Conservation (phyloP, 2,329 filamentous ascomycete genomes). For the Trichoderma asperellum region DNA sequence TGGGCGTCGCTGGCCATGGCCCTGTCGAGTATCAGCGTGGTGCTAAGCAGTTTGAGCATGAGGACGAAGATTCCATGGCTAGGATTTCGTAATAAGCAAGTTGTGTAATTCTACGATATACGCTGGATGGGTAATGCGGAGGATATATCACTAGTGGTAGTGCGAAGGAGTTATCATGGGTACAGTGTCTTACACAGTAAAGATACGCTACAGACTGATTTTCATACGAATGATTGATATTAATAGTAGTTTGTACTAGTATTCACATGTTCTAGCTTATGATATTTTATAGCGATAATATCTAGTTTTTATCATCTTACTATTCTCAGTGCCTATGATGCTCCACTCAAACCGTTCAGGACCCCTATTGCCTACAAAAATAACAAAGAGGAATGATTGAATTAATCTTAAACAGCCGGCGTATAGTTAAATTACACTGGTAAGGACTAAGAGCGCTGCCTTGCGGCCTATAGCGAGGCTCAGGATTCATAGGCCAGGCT, state of each 20-base stretch:
- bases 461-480: background rate
- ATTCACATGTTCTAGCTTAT: background rate
- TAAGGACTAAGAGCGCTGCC: background rate
- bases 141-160: background rate
- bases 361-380: background rate
- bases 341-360: background rate
- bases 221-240: background rate
- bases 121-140: background rate
- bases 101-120: background rate
- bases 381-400: background rate
- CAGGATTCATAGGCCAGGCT: background rate
- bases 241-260: background rate
- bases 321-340: background rate
- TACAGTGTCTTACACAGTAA: background rate
- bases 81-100: conserved; percentile 44
- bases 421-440: background rate
- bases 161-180: background rate
- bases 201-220: background rate
- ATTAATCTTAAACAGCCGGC: background rate
- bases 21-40: conserved; percentile 85
- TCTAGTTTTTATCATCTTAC: background rate
- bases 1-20: conserved; percentile 96
- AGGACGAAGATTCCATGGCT: conserved; percentile 52
- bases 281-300: background rate
- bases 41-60: conserved; percentile 77